Percentiles rank a stretch among this genome's conserved stretches.
phyloP scores from a whole-genome alignment of 306 rosid species.

The Cyamopsis tetragonoloba region DNA sequence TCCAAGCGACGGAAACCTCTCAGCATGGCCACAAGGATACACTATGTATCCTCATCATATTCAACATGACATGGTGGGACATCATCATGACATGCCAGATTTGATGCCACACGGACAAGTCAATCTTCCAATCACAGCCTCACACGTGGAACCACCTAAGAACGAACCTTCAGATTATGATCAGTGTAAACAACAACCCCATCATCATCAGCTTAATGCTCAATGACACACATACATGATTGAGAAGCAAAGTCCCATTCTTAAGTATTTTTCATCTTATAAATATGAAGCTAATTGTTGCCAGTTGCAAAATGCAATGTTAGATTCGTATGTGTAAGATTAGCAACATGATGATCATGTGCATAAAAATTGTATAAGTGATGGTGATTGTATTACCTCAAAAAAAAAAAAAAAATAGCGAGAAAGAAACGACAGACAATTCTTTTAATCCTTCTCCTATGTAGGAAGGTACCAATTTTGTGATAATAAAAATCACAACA shows the following conservation, averaged over 20 bases:
- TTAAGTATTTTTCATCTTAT: neutral
- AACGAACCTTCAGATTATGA: constrained; percentile 41
- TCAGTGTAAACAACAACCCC: constrained; percentile 27
- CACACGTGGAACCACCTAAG: constrained; percentile 41
- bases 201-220: constrained; percentile 34
- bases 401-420: neutral
- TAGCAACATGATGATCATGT: neutral
- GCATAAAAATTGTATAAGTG: neutral
- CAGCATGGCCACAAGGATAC: constrained; percentile 57
- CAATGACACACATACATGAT: constrained; percentile 14
- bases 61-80: constrained; percentile 48
- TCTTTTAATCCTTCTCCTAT: neutral
- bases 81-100: constrained; percentile 36
- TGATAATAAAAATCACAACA: neutral
- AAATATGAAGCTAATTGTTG: neutral
- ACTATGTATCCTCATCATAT: constrained; percentile 39
- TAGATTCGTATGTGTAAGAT: neutral
- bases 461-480: neutral
- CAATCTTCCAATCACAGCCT: constrained; percentile 45
- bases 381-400: neutral
- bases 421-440: neutral
- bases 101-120: constrained; percentile 52
- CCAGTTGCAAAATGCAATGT: neutral
- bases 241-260: neutral
- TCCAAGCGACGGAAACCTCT: constrained; percentile 38